A percentile compares a stretch with the other conserved stretches of the same genome.
These are phyloP conservation scores for Daldinia childiae DNA, from an alignment of 495 filamentous ascomycete species.

Conservation along the genomic window DNA sequence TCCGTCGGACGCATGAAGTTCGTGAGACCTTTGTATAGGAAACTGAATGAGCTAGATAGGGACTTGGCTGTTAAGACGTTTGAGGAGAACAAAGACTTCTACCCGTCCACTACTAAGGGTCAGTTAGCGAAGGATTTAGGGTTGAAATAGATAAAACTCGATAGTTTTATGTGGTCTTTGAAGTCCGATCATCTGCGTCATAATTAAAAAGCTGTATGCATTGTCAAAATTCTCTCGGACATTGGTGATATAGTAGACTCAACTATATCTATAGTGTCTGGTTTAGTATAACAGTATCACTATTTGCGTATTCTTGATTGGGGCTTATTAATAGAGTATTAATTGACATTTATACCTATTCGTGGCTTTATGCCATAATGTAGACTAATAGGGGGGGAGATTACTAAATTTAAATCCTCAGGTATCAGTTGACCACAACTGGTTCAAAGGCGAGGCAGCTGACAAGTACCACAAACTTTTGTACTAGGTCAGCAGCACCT, in stretches of 20 bases:
- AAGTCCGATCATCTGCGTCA: background rate
- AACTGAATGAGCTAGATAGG: constrained; percentile 75
- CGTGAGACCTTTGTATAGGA: constrained; percentile 82
- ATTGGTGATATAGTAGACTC: background rate
- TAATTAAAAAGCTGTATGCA: background rate
- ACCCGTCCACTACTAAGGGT: constrained; percentile 90
- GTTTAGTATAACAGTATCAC: background rate
- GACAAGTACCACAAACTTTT: background rate
- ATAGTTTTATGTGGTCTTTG: background rate
- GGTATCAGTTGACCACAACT: background rate
- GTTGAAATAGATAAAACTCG: constrained; percentile 36
- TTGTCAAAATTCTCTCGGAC: background rate
- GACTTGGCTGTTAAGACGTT: constrained; percentile 83
- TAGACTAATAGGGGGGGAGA: background rate
- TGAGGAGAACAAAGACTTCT: constrained; percentile 86
- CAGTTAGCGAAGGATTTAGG: constrained; percentile 86
- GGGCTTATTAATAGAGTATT: background rate
- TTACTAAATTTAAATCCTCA: no score
- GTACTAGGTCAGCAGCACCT: background rate
- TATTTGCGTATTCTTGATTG: background rate
- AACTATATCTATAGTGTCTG: no score
- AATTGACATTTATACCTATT: background rate
- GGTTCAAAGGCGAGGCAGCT: background rate
- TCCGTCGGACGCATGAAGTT: constrained; percentile 96
- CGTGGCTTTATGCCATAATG: background rate